These are phyloP conservation scores for Thielaviopsis cerberus DNA, from an alignment of 2,329 filamentous ascomycete genomes.

Conservation along the genomic window DNA sequence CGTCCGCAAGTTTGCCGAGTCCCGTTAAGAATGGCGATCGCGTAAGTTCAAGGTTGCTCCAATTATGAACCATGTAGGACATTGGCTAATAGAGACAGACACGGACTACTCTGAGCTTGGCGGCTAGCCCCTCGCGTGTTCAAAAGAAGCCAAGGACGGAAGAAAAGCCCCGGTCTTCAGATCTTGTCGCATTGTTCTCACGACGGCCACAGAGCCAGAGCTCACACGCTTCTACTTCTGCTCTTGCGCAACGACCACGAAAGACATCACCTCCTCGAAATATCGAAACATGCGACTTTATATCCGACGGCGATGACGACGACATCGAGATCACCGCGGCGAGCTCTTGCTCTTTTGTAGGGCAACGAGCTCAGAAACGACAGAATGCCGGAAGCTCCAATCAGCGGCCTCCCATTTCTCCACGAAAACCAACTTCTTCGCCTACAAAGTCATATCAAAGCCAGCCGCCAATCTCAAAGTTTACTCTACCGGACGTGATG, in stretches of 20 bases:
- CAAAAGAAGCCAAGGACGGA: constrained; percentile 26
- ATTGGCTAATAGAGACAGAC: constrained; percentile 10
- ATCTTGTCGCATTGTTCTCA: constrained; percentile 42
- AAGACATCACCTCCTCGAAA: neutral
- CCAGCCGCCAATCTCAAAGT: neutral
- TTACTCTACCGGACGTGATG: constrained; percentile 14
- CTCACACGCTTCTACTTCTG: neutral
- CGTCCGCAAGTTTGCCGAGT: constrained; percentile 23
- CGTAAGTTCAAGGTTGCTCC: no score
- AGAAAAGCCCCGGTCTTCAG: constrained; percentile 35
- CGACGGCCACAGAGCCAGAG: constrained; percentile 35
- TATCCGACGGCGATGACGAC: constrained; percentile 32
- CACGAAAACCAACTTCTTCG: constrained; percentile 14
- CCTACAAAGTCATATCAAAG: neutral
- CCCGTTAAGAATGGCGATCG: constrained; percentile 20
- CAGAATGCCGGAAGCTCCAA: constrained; percentile 18
- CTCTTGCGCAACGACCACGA: constrained; percentile 14
- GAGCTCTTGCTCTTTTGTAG: constrained; percentile 34
- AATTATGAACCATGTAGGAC: neutral
- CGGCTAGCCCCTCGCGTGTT: constrained; percentile 25
- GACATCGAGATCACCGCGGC: constrained; percentile 16
- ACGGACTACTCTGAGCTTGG: constrained; percentile 20
- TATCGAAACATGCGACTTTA: constrained; percentile 28
- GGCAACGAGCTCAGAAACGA: constrained; percentile 36
- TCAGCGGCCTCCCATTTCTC: neutral